These are phyloP conservation scores for Venturia carpophila DNA, from an alignment of 2,329 filamentous ascomycete species.

Conservation along the genomic window DNA sequence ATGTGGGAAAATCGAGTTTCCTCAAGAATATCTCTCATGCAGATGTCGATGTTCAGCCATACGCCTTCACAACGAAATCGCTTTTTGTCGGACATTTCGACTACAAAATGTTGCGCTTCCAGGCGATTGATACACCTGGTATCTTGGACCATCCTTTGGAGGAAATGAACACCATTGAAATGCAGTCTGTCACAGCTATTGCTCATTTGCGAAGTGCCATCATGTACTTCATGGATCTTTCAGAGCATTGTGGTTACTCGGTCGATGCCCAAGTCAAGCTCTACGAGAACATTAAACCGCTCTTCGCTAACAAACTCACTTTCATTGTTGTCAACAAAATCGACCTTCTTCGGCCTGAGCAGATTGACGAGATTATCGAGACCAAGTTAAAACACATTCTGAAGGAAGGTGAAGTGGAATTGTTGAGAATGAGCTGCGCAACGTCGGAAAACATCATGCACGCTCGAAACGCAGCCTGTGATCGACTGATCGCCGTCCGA, in stretches of 20 bases:
- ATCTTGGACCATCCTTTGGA: conserved; percentile 95
- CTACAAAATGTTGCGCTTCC: conserved; percentile 83
- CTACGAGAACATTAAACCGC: conserved; percentile 91
- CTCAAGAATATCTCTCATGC: conserved; percentile 84
- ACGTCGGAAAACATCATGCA: conserved; percentile 90
- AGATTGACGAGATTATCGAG: conserved; percentile 72
- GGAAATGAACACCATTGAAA: conserved; percentile 99
- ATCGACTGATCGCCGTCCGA: conserved; percentile 83
- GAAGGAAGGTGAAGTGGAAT: conserved; percentile 82
- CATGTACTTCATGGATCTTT: conserved; percentile 96
- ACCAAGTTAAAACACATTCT: conserved; percentile 70
- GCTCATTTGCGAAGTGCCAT: conserved; percentile 93
- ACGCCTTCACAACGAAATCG: conserved; percentile 97
- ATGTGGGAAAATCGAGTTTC: conserved; percentile 96
- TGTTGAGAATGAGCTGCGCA: conserved; percentile 89
- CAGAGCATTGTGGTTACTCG: conserved; percentile 92
- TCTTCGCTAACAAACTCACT: conserved; percentile 95
- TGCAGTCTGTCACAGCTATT: conserved; percentile 97
- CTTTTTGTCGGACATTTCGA: conserved; percentile 97
- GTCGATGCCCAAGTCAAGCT: conserved; percentile 88
- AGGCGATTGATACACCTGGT: conserved; percentile 96
- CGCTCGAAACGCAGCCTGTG: conserved; percentile 91
- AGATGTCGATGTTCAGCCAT: conserved; percentile 94
- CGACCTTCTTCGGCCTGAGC: conserved; percentile 79
- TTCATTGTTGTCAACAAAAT: conserved; percentile 99